phyloP scores from a whole-genome alignment of 73 alveolate genomes.

The Paramecium bursaria region DNA sequence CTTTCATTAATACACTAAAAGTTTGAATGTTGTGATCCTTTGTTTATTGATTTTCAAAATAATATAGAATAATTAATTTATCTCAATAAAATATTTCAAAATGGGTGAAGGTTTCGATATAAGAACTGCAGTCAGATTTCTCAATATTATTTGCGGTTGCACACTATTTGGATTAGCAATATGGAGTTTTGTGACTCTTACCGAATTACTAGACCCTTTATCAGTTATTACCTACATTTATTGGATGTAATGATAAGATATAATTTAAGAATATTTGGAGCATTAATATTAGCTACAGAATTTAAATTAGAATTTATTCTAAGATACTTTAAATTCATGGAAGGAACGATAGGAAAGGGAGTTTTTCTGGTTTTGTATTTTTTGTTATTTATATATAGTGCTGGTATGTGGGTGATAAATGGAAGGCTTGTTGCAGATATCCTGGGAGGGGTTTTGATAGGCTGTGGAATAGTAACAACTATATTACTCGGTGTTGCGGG shows the following conservation, averaged over 20 bases:
- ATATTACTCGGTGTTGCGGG: too few species aligned
- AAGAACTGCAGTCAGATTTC: slow-evolving; percentile 1
- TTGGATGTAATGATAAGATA: not conserved
- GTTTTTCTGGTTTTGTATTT: slow-evolving; percentile 39
- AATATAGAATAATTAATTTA: not conserved
- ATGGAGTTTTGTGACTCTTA: not conserved
- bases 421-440: not conserved
- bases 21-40: not conserved
- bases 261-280: not conserved
- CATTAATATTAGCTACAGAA: slow-evolving; percentile 48
- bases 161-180: not conserved
- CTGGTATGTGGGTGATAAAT: slow-evolving; percentile 52
- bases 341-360: slow-evolving; percentile 50
- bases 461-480: slow-evolving; percentile 20
- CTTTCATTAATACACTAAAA: not conserved
- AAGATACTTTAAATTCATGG: slow-evolving; percentile 38
- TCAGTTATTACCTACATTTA: slow-evolving; percentile 12
- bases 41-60: too few species aligned
- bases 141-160: slow-evolving; percentile 1
- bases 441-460: not conserved
- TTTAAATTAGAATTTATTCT: slow-evolving; percentile 4
- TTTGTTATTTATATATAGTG: not conserved
- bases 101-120: slow-evolving; percentile 21
- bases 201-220: not conserved
- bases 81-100: not conserved